Conservation (phyloP, 306 rosid genomes). For the Sophora flavescens region DNA sequence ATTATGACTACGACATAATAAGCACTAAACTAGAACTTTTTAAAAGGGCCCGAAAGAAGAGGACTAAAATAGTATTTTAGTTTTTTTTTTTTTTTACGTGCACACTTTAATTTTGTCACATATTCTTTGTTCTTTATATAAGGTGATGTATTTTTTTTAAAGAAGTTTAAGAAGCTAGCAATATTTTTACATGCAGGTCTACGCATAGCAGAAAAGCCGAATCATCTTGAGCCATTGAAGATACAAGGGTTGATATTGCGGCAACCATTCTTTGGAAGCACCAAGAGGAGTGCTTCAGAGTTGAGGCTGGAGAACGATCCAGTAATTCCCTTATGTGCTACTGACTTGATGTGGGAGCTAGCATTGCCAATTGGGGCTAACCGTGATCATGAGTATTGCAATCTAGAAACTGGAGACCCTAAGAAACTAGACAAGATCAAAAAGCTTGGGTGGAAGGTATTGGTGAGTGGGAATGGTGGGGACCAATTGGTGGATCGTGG, state of each 20-base stretch:
- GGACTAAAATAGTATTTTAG: too few species aligned
- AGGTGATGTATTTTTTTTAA: too few species aligned
- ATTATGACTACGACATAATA: too few species aligned
- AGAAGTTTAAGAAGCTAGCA: too few species aligned
- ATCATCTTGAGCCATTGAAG: conserved; percentile 37
- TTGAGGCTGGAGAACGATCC: conserved; percentile 44
- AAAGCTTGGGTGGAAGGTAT: conserved; percentile 48
- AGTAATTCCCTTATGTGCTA: background rate
- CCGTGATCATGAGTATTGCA: conserved; percentile 55
- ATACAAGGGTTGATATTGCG: conserved; percentile 55
- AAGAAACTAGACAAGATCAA: conserved; percentile 19
- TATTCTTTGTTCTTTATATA: too few species aligned
- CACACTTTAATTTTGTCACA: too few species aligned
- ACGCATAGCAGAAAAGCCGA: conserved; percentile 21
- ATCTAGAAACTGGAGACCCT: conserved; percentile 38
- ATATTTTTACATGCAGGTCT: conserved; percentile 33
- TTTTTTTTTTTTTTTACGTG: too few species aligned
- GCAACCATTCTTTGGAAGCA: conserved; percentile 54
- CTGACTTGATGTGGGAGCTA: conserved; percentile 51
- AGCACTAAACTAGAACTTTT: too few species aligned
- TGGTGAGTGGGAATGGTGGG: conserved; percentile 48
- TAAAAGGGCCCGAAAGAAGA: too few species aligned
- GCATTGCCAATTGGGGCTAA: conserved; percentile 45
- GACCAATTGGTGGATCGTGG: conserved; percentile 57
- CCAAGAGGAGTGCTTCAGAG: conserved; percentile 48